These are phyloP conservation scores for Phenoliferia sp. DNA, from an alignment of 1,284 basidiomycete species.

Conservation along the genomic window DNA sequence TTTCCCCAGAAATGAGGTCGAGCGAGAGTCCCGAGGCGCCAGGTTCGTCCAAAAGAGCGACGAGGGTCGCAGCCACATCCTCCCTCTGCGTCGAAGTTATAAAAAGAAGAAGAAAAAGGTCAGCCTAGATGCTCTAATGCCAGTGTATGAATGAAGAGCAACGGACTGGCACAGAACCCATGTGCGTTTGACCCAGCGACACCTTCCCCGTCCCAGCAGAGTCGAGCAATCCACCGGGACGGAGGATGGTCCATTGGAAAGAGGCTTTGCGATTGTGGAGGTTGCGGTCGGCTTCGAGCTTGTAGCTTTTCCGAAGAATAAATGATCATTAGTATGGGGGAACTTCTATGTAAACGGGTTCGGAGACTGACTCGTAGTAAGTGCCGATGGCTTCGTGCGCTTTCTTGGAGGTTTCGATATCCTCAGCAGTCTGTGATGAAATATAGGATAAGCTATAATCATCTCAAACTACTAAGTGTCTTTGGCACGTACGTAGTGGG, in stretches of 20 bases:
- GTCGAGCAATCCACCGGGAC: constrained; percentile 58
- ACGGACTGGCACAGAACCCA: constrained; percentile 16
- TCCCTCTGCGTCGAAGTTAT: constrained; percentile 58
- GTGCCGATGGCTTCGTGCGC: constrained; percentile 45
- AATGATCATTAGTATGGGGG: neutral
- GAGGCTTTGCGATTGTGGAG: constrained; percentile 51
- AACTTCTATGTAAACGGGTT: neutral
- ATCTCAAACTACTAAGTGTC: neutral
- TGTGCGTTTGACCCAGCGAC: constrained; percentile 52
- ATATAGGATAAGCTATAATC: neutral
- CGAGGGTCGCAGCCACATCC: constrained; percentile 57
- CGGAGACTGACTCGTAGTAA: constrained; percentile 26
- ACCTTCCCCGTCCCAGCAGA: constrained; percentile 54
- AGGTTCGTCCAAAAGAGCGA: constrained; percentile 53
- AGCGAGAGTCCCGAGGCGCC: constrained; percentile 57
- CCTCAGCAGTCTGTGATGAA: constrained; percentile 48
- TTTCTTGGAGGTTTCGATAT: constrained; percentile 49
- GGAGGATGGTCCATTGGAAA: constrained; percentile 66
- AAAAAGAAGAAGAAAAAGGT: neutral
- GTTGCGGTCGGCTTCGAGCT: constrained; percentile 66
- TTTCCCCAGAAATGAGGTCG: constrained; percentile 59
- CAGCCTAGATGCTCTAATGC: neutral
- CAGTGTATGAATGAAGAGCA: neutral
- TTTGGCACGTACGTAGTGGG: constrained; percentile 52
- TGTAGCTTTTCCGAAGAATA: constrained; percentile 52